Evolutionary conservation across 495 filamentous ascomycete genomes (phyloP).

Genomic region (Aspergillus egyptiacus): DNA sequence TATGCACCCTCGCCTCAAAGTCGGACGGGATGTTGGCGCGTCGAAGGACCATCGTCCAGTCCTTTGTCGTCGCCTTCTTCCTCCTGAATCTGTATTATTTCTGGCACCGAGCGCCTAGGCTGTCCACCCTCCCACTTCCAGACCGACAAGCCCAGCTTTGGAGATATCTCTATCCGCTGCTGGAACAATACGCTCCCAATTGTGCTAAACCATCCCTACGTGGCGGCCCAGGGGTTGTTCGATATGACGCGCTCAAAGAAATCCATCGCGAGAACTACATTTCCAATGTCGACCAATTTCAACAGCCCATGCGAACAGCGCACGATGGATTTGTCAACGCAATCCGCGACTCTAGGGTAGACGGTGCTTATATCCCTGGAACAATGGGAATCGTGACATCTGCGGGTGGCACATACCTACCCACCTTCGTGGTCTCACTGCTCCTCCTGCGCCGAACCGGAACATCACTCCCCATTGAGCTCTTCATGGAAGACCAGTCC

Average conservation of each 20-base stretch:
- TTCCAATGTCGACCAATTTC: constrained; percentile 16
- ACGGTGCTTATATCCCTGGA: constrained; percentile 19
- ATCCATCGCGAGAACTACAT: constrained; percentile 15
- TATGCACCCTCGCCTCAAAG: not conserved
- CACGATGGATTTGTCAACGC: constrained; percentile 30
- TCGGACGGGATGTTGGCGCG: not conserved
- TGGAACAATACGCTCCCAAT: constrained; percentile 18
- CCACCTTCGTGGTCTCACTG: constrained; percentile 35
- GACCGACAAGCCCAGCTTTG: constrained; percentile 11
- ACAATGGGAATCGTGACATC: constrained; percentile 44
- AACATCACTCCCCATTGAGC: constrained; percentile 43
- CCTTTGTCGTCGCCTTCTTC: constrained; percentile 1
- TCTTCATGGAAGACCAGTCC: constrained; percentile 36
- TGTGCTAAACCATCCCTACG: constrained; percentile 12
- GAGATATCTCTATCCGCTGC: constrained; percentile 14
- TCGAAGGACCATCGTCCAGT: not conserved
- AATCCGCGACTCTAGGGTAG: constrained; percentile 14
- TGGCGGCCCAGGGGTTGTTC: constrained; percentile 7
- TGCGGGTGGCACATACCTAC: constrained; percentile 28
- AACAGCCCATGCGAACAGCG: constrained; percentile 19
- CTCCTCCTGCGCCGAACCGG: constrained; percentile 43
- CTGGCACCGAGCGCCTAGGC: not conserved
- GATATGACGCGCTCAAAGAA: constrained; percentile 18
- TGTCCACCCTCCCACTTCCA: not conserved
- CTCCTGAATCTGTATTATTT: constrained; percentile 5